Evolutionary conservation across 345 rosid species (phyloP).

Genomic region (Euclidium syriacum): DNA sequence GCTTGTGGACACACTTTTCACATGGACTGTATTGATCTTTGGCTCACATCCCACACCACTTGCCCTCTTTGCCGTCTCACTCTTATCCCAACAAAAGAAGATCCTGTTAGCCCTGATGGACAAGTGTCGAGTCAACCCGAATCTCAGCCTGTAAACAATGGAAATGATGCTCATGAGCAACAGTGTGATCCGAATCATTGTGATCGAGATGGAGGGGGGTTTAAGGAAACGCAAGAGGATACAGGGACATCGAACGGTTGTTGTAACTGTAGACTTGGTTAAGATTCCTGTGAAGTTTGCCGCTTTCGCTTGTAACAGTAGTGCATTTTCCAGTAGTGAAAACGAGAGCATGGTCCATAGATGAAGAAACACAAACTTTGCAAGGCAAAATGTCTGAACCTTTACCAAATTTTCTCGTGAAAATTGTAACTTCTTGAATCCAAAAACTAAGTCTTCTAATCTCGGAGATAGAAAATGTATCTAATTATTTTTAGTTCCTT

Average conservation of each 20-base stretch:
- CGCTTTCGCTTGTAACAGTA: slow-evolving; percentile 11
- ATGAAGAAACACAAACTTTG: background rate
- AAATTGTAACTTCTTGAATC: no score
- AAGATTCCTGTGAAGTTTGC: slow-evolving; percentile 4
- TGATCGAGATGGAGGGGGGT: background rate
- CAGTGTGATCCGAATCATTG: background rate
- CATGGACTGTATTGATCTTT: slow-evolving; percentile 86
- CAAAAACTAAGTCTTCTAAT: no score
- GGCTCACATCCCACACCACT: slow-evolving; percentile 79
- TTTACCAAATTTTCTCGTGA: background rate
- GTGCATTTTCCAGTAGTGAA: background rate
- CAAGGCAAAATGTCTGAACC: background rate
- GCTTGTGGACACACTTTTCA: slow-evolving; percentile 86
- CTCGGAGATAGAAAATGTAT: no score
- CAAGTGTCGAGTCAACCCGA: slow-evolving; percentile 1
- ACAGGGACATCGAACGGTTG: slow-evolving; percentile 17
- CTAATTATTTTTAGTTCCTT: no score
- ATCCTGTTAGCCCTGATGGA: slow-evolving; percentile 19
- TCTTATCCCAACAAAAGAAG: slow-evolving; percentile 39
- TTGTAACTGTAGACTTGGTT: slow-evolving; percentile 21
- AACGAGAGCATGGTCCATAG: slow-evolving; percentile 9
- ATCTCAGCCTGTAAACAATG: slow-evolving; percentile 8
- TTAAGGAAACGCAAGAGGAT: slow-evolving; percentile 1
- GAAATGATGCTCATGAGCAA: slow-evolving; percentile 1
- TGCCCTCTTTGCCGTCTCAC: slow-evolving; percentile 91